Evolutionary conservation across 2,329 filamentous ascomycete genomes (phyloP).

Genomic region (Cladosporium velox): DNA sequence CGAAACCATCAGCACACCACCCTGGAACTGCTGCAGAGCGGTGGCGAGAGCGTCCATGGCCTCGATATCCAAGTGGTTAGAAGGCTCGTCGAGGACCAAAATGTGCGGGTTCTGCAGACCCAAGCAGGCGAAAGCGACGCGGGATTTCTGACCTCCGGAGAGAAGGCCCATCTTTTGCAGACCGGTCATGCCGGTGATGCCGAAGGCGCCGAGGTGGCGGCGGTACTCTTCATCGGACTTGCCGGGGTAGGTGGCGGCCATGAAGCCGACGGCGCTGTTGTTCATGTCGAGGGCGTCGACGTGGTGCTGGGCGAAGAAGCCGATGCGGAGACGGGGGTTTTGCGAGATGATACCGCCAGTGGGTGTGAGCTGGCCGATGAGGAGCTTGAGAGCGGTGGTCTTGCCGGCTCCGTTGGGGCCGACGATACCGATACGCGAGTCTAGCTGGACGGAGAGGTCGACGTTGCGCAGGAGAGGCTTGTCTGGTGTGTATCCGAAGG

Average conservation of each 20-base stretch:
- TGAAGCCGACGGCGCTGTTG: slow-evolving; percentile 88
- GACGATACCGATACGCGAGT: slow-evolving; percentile 98
- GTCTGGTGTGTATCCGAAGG: slow-evolving; percentile 83
- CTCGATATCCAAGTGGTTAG: slow-evolving; percentile 98
- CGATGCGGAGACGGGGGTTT: slow-evolving; percentile 83
- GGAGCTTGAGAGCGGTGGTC: slow-evolving; percentile 96
- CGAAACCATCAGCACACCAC: slow-evolving; percentile 96
- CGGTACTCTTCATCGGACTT: slow-evolving; percentile 96
- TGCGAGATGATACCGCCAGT: slow-evolving; percentile 81
- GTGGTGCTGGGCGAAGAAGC: slow-evolving; percentile 98
- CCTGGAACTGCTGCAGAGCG: slow-evolving; percentile 83
- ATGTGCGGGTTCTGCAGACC: slow-evolving; percentile 95
- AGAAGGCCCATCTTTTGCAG: slow-evolving; percentile 93
- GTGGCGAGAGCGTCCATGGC: slow-evolving; percentile 94
- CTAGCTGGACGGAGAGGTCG: slow-evolving; percentile 94
- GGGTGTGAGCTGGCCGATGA: slow-evolving; percentile 80
- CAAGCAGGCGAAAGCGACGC: slow-evolving; percentile 96
- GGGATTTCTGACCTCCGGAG: slow-evolving; percentile 96
- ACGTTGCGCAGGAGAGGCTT: slow-evolving; percentile 80
- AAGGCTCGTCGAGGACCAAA: slow-evolving; percentile 95
- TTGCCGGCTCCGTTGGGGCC: slow-evolving; percentile 98
- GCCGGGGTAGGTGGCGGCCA: slow-evolving; percentile 88
- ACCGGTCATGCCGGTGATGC: slow-evolving; percentile 89
- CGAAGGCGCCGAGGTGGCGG: slow-evolving; percentile 83
- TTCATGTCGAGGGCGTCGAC: slow-evolving; percentile 93